Base-by-base conservation (phyloP, 1,139 yeast genomes). In the Magnusiomyces suaveolens region DNA sequence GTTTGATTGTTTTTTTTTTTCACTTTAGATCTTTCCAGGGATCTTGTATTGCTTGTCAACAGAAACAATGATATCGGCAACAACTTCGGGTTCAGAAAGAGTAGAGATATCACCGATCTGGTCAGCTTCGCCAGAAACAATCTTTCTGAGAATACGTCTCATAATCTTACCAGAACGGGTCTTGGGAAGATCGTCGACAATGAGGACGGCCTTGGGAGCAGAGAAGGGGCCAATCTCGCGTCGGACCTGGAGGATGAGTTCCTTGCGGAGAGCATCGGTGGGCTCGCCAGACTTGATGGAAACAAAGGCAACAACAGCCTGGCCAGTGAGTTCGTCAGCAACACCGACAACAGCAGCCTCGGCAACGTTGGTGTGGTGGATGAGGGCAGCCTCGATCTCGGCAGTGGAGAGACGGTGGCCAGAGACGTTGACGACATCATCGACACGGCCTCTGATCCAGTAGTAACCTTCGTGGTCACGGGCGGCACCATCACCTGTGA, bases 401-500 rank as follows among this genome's bases (percentile, higher is more conserved):
- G 96, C 87, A 52, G 96, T 87, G 32, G 95, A 87, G 65, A 87
- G 77, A 74, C 96, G 82, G 72, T 87, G 96, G 62, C 96, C 96
- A 55, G 92, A 83, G 56, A 87, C 96, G 68, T 87, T 87, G 60
- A 87, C 96, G 61, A 87, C 96, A 67, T 87, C 96, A 71, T 87
- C 96, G 62, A 87, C 96, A 76, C 96, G 84, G 66, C 96, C 96
- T 71, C 95, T 81, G 66, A 87, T 87, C 95, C 96, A 87, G 76
- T 86, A 87, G 78, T 84, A 87, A 51, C 96, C 96, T 68, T 87
- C 95, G 67, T 84, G 84, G 70, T 88, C 96, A 72, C 95, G 82
- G 56, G 94, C 95, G 52, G 95, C 96, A 73, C 96, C 96, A 71
- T 88, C 96, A 69, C 96, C 96, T 26, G 96, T 87, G 76, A 88